These are phyloP conservation scores for Bacidia rubella DNA, from an alignment of 495 filamentous ascomycete genomes.

Conservation along the genomic window DNA sequence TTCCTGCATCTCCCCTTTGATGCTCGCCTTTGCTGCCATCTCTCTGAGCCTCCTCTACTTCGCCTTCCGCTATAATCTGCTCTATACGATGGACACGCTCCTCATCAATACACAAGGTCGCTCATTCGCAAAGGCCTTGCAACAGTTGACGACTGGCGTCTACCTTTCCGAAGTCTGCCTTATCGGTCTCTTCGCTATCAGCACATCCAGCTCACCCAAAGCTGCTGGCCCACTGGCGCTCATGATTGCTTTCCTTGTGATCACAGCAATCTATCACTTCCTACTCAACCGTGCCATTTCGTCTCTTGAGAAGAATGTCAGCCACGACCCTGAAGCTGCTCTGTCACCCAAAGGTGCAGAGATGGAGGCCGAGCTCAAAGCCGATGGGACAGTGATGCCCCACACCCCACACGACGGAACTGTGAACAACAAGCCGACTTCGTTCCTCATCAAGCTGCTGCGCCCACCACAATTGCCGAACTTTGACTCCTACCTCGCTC, in stretches of 20 bases:
- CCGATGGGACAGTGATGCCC: too few species aligned
- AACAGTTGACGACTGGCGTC: slow-evolving; percentile 78
- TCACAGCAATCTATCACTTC: slow-evolving; percentile 70
- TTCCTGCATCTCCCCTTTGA: slow-evolving; percentile 77
- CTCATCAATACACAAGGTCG: slow-evolving; percentile 90
- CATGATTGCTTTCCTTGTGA: slow-evolving; percentile 69
- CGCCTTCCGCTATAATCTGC: slow-evolving; percentile 87
- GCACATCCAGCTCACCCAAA: too few species aligned
- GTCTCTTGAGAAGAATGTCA: too few species aligned
- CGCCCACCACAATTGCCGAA: slow-evolving; percentile 56
- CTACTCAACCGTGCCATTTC: too few species aligned
- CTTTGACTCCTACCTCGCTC: slow-evolving; percentile 65
- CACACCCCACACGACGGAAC: too few species aligned
- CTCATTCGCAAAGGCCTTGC: slow-evolving; percentile 74
- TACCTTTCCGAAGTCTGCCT: slow-evolving; percentile 77
- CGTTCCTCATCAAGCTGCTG: too few species aligned
- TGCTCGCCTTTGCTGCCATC: slow-evolving; percentile 74
- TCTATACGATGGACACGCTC: slow-evolving; percentile 73
- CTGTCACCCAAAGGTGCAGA: slow-evolving; percentile 60
- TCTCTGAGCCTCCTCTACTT: slow-evolving; percentile 81
- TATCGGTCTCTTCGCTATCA: slow-evolving; percentile 87
- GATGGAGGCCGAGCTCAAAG: too few species aligned
- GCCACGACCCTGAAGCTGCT: slow-evolving; percentile 69
- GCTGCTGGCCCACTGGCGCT: slow-evolving; percentile 64
- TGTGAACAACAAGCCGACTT: too few species aligned